These are phyloP conservation scores for Ustilago esculenta DNA, from an alignment of 1,284 basidiomycete species.

Conservation along the genomic window DNA sequence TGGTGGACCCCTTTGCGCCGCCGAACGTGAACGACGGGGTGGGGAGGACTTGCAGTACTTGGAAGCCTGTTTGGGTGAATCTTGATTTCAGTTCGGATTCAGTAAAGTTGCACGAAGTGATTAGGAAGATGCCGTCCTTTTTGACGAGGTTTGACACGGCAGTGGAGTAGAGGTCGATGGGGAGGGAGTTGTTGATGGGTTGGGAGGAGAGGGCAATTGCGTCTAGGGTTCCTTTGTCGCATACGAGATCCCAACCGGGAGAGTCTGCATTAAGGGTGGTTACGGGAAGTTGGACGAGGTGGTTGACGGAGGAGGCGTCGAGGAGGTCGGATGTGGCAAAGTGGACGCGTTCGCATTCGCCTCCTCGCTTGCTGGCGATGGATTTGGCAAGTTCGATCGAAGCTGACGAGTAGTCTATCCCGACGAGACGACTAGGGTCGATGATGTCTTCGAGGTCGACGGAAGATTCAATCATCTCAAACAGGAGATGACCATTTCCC, in stretches of 20 bases:
- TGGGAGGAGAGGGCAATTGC: slow-evolving; percentile 82
- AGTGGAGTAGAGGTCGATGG: slow-evolving; percentile 74
- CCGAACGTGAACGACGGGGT: slow-evolving; percentile 59
- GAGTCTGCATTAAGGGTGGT: not conserved
- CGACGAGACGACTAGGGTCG: slow-evolving; percentile 72
- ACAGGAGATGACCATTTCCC: slow-evolving; percentile 84
- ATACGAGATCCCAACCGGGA: slow-evolving; percentile 64
- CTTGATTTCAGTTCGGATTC: slow-evolving; percentile 77
- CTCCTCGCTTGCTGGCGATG: slow-evolving; percentile 48
- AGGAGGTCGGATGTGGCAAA: slow-evolving; percentile 67
- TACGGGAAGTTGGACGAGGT: slow-evolving; percentile 8
- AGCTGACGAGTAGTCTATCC: slow-evolving; percentile 82
- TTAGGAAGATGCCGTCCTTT: slow-evolving; percentile 76
- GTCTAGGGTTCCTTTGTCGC: slow-evolving; percentile 73
- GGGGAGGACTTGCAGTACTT: slow-evolving; percentile 53
- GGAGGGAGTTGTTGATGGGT: slow-evolving; percentile 72
- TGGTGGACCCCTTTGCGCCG: slow-evolving; percentile 52
- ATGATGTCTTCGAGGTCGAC: slow-evolving; percentile 74
- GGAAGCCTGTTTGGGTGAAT: slow-evolving; percentile 69
- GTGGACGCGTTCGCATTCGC: slow-evolving; percentile 52
- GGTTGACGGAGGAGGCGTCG: slow-evolving; percentile 12
- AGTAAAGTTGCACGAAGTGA: slow-evolving; percentile 88
- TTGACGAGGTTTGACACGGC: slow-evolving; percentile 74
- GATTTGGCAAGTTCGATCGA: slow-evolving; percentile 71
- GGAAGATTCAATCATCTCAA: slow-evolving; percentile 71